A percentile compares a stretch with the other conserved stretches of the same genome.
Conservation (phyloP, 164 flowering plant genomes). For the Echeveria elegans region DNA sequence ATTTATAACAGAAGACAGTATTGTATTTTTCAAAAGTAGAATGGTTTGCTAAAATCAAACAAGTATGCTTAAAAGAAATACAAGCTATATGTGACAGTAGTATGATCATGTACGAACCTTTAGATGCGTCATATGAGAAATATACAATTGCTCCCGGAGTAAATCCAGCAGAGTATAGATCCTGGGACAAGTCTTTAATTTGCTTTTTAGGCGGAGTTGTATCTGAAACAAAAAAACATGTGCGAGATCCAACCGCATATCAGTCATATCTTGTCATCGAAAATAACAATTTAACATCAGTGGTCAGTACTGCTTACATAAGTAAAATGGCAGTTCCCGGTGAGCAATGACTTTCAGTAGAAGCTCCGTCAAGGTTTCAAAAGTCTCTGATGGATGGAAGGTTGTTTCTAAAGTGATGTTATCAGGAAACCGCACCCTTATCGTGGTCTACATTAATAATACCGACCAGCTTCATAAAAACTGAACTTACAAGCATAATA, state of each 20-base stretch:
- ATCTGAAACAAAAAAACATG: slow-evolving; percentile 49
- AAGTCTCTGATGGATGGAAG: slow-evolving; percentile 79
- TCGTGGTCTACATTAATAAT: slow-evolving; percentile 39
- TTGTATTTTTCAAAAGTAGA: too few relatives aligned
- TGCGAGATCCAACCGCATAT: too few relatives aligned
- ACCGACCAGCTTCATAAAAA: slow-evolving; percentile 7
- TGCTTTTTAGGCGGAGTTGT: slow-evolving; percentile 93
- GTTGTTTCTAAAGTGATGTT: slow-evolving; percentile 65
- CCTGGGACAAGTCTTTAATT: slow-evolving; percentile 58
- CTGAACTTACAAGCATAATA: background rate
- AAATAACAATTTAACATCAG: background rate
- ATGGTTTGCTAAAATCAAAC: background rate
- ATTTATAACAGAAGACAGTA: too few relatives aligned
- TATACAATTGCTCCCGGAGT: slow-evolving; percentile 93
- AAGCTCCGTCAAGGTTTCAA: slow-evolving; percentile 65
- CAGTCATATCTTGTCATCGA: too few relatives aligned
- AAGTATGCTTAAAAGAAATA: background rate
- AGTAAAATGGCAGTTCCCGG: slow-evolving; percentile 73
- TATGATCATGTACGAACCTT: slow-evolving; percentile 35
- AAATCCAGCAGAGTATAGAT: slow-evolving; percentile 80
- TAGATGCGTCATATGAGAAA: slow-evolving; percentile 59
- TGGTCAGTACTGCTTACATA: slow-evolving; percentile 39
- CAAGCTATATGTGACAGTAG: background rate
- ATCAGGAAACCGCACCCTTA: slow-evolving; percentile 90
- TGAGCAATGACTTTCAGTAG: slow-evolving; percentile 51